Evolutionary conservation across 441 rosid species (phyloP).

Genomic region (Populus trichocarpa): DNA sequence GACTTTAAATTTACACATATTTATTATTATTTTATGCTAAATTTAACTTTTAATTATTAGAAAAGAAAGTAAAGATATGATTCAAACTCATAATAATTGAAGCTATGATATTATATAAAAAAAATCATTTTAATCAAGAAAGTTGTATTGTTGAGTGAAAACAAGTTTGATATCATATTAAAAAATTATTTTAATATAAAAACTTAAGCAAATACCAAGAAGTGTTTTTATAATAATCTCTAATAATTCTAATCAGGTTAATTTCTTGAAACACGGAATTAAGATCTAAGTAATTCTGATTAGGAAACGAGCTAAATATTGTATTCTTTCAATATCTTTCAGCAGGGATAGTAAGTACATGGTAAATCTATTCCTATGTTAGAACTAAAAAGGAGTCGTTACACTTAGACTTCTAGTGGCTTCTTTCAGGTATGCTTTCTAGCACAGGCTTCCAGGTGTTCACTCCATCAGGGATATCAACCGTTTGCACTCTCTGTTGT

Average conservation of each 20-base stretch:
- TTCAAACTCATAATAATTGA: no score
- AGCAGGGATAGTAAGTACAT: not conserved
- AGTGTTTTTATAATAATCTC: no score
- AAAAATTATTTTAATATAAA: no score
- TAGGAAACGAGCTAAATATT: not conserved
- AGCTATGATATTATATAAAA: no score
- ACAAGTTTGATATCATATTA: no score
- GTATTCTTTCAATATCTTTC: not conserved
- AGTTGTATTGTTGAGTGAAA: no score
- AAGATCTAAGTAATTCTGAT: not conserved
- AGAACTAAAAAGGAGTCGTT: not conserved
- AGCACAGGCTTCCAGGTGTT: constrained; percentile 51
- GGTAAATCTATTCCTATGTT: not conserved
- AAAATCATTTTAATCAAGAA: no score
- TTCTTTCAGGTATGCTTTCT: constrained; percentile 64
- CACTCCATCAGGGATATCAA: constrained; percentile 12
- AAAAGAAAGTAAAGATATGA: no score
- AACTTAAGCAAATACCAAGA: no score
- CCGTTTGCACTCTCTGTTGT: constrained; percentile 25
- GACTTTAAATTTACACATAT: no score
- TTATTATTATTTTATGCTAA: no score
- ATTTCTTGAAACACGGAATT: not conserved
- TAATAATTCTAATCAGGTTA: not conserved
- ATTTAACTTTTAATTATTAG: no score
- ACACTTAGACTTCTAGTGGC: constrained; percentile 16